Base-by-base conservation (phyloP, 768 basidiomycete genomes). In the Agaricus subrufescens region DNA sequence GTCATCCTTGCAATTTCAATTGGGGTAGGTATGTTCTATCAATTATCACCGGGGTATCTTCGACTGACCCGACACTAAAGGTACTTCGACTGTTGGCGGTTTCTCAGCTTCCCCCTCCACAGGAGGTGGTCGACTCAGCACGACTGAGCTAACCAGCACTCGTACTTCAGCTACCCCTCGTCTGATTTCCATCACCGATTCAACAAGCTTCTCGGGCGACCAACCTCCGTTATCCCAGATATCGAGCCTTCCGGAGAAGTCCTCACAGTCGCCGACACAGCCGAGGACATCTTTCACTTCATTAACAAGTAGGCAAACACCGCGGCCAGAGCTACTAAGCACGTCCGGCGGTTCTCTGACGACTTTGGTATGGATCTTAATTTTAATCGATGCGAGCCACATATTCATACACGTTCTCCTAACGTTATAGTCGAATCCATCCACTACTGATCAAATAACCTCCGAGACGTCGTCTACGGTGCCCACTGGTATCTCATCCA, bases 351-450 rank as follows among this genome's bases (percentile, higher is more conserved):
- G 29, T 40, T 25, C 54, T 55, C 11, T 31, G 38, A 27, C 27
- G 38, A 49, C 27, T 15, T 55, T 29, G 54, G 54, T 56, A 55
- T 55, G 38, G 15, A 56, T 19, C 11, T 7, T 42, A 30, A 19
- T 14, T 49, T 31, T 34, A 40, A 3, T 23, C 12, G 11, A 42
- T 27, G 23, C 29, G 11, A 42, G 26, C 25, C 12, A 19, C 9
- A 25, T 56, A 29, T 45, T 53, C 52, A 53, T 14, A 38, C 11
- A 12, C 14, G 43, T 44, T 31, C 39, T 3, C 29, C 42, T 23
- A 50, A n/a, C 34, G 23, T 14, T 37, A 26, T 42, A 56, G 49
- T n/a, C 48, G 8, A 39, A 26, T 26, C 34, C 43, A 37, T 50
- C 45, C 14, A 50, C 49, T 14, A 50, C 48, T 19, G 2, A 34